Conservation (phyloP, 352 stramenopile genomes). For the Blastocystis sp. region DNA sequence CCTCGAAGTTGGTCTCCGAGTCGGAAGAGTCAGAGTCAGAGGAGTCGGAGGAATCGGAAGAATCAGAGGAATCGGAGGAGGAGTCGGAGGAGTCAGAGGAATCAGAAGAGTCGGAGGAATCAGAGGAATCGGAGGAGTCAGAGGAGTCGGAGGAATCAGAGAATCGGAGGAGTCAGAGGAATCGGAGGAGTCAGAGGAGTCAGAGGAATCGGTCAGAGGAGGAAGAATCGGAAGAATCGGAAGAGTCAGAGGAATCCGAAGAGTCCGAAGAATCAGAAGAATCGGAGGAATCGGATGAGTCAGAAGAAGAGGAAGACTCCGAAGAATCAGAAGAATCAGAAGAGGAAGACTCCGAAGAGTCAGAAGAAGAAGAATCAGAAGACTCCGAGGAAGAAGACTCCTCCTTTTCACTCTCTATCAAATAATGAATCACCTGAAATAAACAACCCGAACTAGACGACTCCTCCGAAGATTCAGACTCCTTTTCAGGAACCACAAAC, state of each 20-base stretch:
- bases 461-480: neutral
- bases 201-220: slow-evolving; percentile 75
- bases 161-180: slow-evolving; percentile 25
- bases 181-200: slow-evolving; percentile 62
- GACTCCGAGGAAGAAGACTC: slow-evolving; percentile 19
- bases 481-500: neutral
- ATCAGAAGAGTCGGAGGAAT: slow-evolving; percentile 53
- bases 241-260: slow-evolving; percentile 22
- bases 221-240: slow-evolving; percentile 72
- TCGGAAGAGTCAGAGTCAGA: slow-evolving; percentile 12
- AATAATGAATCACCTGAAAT: neutral
- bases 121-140: slow-evolving; percentile 71
- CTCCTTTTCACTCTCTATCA: slow-evolving; percentile 20
- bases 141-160: slow-evolving; percentile 70
- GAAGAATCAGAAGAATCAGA: slow-evolving; percentile 45
- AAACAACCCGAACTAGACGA: neutral
- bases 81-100: slow-evolving; percentile 63
- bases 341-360: slow-evolving; percentile 4
- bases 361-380: neutral
- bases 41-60: slow-evolving; percentile 71
- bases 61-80: slow-evolving; percentile 71
- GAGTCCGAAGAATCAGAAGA: neutral
- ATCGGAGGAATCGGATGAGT: neutral
- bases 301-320: slow-evolving; percentile 19
- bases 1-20: slow-evolving; percentile 49